phyloP scores from a whole-genome alignment of 208 protist genomes.

The Strigomonas culicis region DNA sequence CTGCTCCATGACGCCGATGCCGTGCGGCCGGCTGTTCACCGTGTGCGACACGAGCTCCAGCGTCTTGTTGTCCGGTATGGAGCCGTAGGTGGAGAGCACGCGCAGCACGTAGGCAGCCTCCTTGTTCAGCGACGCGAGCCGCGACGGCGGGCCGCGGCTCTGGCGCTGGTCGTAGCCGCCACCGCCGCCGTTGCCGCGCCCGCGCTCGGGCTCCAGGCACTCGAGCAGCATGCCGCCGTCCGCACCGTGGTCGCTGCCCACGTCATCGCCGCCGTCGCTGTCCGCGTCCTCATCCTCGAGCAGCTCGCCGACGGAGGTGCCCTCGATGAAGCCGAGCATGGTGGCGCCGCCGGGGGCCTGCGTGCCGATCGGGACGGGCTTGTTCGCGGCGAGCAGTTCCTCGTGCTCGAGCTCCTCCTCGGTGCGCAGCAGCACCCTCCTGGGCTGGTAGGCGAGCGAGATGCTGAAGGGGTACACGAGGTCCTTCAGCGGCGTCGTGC shows the following conservation, averaged over 20 bases:
- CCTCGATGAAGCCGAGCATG: slow-evolving; percentile 34
- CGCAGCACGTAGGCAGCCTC: slow-evolving; percentile 61
- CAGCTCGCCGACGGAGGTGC: slow-evolving; percentile 22
- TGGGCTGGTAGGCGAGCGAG: slow-evolving; percentile 43
- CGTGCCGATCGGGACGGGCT: slow-evolving; percentile 1
- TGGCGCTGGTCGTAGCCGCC: slow-evolving; percentile 15
- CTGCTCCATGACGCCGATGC: slow-evolving; percentile 21
- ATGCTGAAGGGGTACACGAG: slow-evolving; percentile 43
- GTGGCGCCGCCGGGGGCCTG: slow-evolving; percentile 13
- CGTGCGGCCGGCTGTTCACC: slow-evolving; percentile 15
- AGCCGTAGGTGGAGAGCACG: slow-evolving; percentile 47
- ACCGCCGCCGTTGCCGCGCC: neutral
- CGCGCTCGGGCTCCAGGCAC: neutral
- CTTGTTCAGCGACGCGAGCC: slow-evolving; percentile 36
- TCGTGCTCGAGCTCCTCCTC: slow-evolving; percentile 3
- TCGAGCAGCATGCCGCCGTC: neutral
- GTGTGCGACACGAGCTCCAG: slow-evolving; percentile 31
- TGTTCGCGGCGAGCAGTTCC: neutral
- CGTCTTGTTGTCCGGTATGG: slow-evolving; percentile 48
- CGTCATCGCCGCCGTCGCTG: neutral
- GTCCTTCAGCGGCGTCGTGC: slow-evolving; percentile 39
- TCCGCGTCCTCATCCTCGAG: slow-evolving; percentile 26
- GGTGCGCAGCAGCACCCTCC: slow-evolving; percentile 16
- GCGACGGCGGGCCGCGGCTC: slow-evolving; percentile 12
- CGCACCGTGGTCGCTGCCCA: too few species aligned